Evolutionary conservation across 2,329 filamentous ascomycete genomes (phyloP).

Genomic region (Emergomyces africanus): DNA sequence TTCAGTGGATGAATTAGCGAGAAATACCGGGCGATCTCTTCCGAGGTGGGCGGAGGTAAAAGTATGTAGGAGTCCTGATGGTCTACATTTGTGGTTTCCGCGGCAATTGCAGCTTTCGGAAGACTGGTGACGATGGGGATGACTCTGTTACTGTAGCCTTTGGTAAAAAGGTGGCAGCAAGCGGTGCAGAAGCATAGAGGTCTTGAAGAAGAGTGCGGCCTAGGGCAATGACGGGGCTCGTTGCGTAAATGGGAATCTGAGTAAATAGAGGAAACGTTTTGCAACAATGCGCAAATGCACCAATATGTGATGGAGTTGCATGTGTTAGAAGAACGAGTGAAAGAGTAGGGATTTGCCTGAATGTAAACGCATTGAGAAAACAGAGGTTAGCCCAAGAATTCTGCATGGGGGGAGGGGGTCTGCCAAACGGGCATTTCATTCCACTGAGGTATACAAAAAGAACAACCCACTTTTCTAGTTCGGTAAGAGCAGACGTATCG

Average conservation of each 20-base stretch:
- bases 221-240: conserved; percentile 81
- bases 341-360: conserved; percentile 75
- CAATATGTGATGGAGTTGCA: conserved; percentile 80
- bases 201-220: conserved; percentile 86
- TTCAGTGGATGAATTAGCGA: conserved; percentile 82
- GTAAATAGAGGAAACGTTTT: conserved; percentile 88
- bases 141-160: conserved; percentile 50
- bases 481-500: conserved; percentile 65
- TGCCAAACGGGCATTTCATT: not conserved
- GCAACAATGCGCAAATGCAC: conserved; percentile 92
- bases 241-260: conserved; percentile 88
- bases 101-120: conserved; percentile 16
- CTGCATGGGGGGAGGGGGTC: too few species aligned
- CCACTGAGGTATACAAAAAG: conserved; percentile 8
- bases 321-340: conserved; percentile 92
- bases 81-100: conserved; percentile 22
- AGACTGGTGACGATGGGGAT: conserved; percentile 18
- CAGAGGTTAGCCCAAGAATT: not conserved
- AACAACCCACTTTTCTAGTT: conserved; percentile 67
- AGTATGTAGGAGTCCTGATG: conserved; percentile 35
- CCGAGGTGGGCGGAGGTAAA: conserved; percentile 58
- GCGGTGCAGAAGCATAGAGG: conserved; percentile 75
- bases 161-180: conserved; percentile 76
- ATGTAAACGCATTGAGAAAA: not conserved
- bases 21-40: conserved; percentile 90